phyloP scores from a whole-genome alignment of 139 green algal species.

The Tetradesmus lagerheimii region DNA sequence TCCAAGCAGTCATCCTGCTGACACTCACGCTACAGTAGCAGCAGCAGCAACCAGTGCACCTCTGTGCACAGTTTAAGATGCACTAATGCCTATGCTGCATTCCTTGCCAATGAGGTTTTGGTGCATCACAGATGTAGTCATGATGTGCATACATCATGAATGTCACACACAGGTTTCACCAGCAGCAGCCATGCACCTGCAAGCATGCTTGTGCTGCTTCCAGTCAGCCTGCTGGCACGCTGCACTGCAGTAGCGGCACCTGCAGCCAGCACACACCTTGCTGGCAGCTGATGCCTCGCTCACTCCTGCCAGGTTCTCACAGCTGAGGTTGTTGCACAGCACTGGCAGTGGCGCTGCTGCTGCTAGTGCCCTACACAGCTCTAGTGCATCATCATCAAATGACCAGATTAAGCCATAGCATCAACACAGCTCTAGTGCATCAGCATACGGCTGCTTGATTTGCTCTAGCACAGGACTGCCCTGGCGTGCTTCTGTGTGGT shows the following conservation, averaged over 20 bases:
- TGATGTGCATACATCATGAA: no score
- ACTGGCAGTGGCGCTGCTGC: no score
- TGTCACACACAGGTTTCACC: neutral
- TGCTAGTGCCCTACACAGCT: no score
- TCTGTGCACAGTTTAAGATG: no score
- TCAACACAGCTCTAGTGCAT: neutral
- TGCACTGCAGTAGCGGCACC: neutral
- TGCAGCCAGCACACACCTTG: neutral
- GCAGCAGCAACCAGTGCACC: no score
- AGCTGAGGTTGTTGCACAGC: no score
- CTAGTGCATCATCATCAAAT: no score
- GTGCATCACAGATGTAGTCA: no score
- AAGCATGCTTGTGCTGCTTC: neutral
- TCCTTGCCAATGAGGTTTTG: no score
- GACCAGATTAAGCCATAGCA: neutral
- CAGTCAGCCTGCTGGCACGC: neutral
- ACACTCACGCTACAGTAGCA: no score
- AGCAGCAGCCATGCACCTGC: neutral
- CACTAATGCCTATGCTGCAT: no score
- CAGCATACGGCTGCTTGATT: neutral
- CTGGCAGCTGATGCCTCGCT: neutral
- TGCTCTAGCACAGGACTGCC: neutral
- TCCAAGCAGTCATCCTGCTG: no score
- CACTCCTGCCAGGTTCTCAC: neutral
- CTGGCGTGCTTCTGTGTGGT: neutral